Base-by-base conservation (phyloP, 2,329 filamentous ascomycete species). In the Aspergillus pseudotamarii region DNA sequence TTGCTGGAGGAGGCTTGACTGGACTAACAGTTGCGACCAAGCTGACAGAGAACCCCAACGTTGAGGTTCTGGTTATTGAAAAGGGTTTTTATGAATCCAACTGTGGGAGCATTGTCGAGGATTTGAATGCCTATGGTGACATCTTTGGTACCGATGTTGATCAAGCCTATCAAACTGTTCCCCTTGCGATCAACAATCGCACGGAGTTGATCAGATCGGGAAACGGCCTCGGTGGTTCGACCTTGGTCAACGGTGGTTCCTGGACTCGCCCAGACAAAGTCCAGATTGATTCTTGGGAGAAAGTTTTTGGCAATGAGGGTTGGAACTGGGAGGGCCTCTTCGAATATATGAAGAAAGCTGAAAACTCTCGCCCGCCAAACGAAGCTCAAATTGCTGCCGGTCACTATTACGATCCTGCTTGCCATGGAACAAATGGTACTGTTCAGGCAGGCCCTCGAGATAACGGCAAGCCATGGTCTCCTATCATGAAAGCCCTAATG, bases 281-380 rank as follows among this genome's bases (percentile, higher is more conserved):
- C 1, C 70, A 72, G 56, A 41, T 70, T 19, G 69, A 73, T 51
- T 71, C 70, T 5, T 73, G 72, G 71, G 69, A 72, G 45, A 61
- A 73, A 28, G 73, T 75, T 6, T 73, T 85, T 3, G 83, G 81
- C 0, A 82, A 79, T 46, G 66, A 76, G 1, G 82, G 78, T 1
- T 84, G 80, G 79, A 78, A 75, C 43, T 85, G 81, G 80, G 72
- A 78, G 1, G 75, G 69, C 43, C 67, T 86, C 5, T 62, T 83
- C 3, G 78, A 78, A 0, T 85, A 85, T 63, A 85, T 85, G 71
- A 74, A 77, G 46, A 82, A 83, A 73, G 73, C 61, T 1, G 73
- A 75, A 54, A n/a, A 23, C 4, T 36, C 61, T 16, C 71, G 71
- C 38, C 28, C 54, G 14, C 73, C 73, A 1, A 72, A 53, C 21